Percentiles rank a stretch among this genome's conserved stretches.
These are phyloP conservation scores for Neoascochyta sp. DNA, from an alignment of 2,329 filamentous ascomycete genomes.

Conservation along the genomic window DNA sequence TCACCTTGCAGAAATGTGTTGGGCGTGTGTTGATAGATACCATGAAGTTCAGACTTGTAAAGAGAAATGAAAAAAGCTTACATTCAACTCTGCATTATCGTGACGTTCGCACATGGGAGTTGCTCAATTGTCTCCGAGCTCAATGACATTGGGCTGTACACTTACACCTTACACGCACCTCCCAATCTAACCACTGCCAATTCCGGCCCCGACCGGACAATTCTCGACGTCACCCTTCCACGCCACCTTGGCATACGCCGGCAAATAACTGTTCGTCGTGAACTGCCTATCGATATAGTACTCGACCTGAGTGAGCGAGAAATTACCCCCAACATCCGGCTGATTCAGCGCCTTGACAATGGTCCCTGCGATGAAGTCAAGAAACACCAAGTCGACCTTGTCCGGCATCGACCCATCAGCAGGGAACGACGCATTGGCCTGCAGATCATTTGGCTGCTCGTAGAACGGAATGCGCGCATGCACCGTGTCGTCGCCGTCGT, in stretches of 20 bases:
- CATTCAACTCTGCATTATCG: too few species aligned
- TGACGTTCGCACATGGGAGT: too few species aligned
- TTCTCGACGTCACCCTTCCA: constrained; percentile 42
- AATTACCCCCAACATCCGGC: constrained; percentile 32
- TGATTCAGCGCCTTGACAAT: constrained; percentile 36
- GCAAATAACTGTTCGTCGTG: constrained; percentile 43
- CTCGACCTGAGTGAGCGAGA: constrained; percentile 25
- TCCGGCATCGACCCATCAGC: constrained; percentile 41
- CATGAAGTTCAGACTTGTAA: too few species aligned
- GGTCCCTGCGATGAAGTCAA: constrained; percentile 47
- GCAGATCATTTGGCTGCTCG: constrained; percentile 50
- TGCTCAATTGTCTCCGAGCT: too few species aligned
- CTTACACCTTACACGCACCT: not conserved
- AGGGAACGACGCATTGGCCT: constrained; percentile 50
- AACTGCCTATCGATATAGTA: constrained; percentile 42
- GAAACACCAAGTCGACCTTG: constrained; percentile 53
- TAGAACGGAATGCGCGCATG: constrained; percentile 50
- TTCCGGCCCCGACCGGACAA: constrained; percentile 39
- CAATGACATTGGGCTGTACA: too few species aligned
- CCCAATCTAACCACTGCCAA: constrained; percentile 21
- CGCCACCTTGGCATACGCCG: constrained; percentile 40
- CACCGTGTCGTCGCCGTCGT: constrained; percentile 54
- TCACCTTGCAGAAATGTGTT: too few species aligned
- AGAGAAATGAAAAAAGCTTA: too few species aligned
- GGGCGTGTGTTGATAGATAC: too few species aligned